A percentile compares a stretch with the other conserved stretches of the same genome.
These are phyloP conservation scores for Poa annua DNA, from an alignment of 176 grass and related monocot species.

Conservation along the genomic window DNA sequence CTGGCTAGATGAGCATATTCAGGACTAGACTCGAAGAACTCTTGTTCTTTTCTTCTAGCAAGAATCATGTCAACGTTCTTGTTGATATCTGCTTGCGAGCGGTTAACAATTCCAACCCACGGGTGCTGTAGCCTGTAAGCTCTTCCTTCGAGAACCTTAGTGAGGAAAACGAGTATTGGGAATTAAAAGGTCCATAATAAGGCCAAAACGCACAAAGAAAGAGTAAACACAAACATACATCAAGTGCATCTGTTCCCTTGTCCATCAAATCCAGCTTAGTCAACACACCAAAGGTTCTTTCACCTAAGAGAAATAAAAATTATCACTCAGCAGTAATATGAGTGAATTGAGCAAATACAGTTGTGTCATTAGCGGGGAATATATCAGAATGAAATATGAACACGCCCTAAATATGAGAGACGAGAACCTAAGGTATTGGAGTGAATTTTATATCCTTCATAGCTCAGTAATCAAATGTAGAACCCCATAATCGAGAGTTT, in stretches of 20 bases:
- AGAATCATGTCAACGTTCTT: constrained; percentile 78
- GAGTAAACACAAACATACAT: constrained; percentile 50
- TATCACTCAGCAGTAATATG: constrained; percentile 12
- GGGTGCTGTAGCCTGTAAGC: constrained; percentile 62
- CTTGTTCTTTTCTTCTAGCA: constrained; percentile 63
- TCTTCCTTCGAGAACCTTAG: constrained; percentile 82
- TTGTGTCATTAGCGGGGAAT: not conserved
- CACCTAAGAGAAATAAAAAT: constrained; percentile 48
- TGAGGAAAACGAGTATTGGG: not conserved
- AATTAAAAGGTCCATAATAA: not conserved
- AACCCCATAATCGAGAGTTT: not conserved
- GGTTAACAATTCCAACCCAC: constrained; percentile 89
- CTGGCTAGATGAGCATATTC: no score
- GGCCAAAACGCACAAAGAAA: not conserved
- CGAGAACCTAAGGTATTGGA: constrained; percentile 8
- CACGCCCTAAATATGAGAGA: constrained; percentile 1
- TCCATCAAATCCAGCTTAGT: constrained; percentile 95
- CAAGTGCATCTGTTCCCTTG: constrained; percentile 80
- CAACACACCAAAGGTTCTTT: constrained; percentile 87
- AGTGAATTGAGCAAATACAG: constrained; percentile 32
- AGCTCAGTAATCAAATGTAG: not conserved
- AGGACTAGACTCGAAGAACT: constrained; percentile 66
- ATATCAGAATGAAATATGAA: constrained; percentile 31
- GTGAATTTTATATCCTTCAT: not conserved
- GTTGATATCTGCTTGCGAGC: constrained; percentile 93